Percentiles rank a stretch among this genome's conserved stretches.
These are phyloP conservation scores for Apocynum venetum DNA, from an alignment of 257 asterid species.

Conservation along the genomic window DNA sequence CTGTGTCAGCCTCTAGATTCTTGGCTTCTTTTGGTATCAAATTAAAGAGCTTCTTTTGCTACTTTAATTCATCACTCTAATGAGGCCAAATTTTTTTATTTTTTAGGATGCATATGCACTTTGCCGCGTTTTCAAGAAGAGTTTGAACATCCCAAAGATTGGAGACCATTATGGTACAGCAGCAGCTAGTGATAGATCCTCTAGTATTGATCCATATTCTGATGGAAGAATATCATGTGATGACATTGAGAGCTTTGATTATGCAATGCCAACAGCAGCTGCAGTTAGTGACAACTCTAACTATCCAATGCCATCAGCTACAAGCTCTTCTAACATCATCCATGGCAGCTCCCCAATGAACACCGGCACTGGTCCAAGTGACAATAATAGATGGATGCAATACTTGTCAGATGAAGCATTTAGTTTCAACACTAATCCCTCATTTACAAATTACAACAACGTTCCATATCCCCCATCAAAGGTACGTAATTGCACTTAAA, in stretches of 20 bases:
- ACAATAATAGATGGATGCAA: constrained; percentile 58
- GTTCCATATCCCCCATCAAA: constrained; percentile 64
- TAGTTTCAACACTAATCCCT: constrained; percentile 33
- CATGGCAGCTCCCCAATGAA: constrained; percentile 33
- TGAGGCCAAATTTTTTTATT: not conserved
- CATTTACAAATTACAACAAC: constrained; percentile 34
- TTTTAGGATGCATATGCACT: constrained; percentile 91
- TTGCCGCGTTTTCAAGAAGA: constrained; percentile 93
- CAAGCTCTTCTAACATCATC: constrained; percentile 31
- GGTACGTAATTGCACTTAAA: constrained; percentile 31
- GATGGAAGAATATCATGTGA: constrained; percentile 37
- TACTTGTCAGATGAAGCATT: constrained; percentile 80
- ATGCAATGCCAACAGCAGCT: constrained; percentile 21
- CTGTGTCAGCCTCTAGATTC: not conserved
- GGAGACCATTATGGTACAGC: constrained; percentile 52
- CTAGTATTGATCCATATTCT: constrained; percentile 50
- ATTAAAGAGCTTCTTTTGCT: not conserved
- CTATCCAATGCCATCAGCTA: constrained; percentile 26
- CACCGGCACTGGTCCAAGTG: constrained; percentile 31
- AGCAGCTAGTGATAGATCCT: constrained; percentile 50
- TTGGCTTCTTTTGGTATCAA: constrained; percentile 1
- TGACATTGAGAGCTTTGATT: constrained; percentile 45
- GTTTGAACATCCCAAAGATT: constrained; percentile 55
- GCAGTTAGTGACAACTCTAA: constrained; percentile 10
- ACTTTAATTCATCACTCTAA: not conserved